phyloP scores from a whole-genome alignment of 2,329 filamentous ascomycete genomes.

The Aspergillus costaricaensis region DNA sequence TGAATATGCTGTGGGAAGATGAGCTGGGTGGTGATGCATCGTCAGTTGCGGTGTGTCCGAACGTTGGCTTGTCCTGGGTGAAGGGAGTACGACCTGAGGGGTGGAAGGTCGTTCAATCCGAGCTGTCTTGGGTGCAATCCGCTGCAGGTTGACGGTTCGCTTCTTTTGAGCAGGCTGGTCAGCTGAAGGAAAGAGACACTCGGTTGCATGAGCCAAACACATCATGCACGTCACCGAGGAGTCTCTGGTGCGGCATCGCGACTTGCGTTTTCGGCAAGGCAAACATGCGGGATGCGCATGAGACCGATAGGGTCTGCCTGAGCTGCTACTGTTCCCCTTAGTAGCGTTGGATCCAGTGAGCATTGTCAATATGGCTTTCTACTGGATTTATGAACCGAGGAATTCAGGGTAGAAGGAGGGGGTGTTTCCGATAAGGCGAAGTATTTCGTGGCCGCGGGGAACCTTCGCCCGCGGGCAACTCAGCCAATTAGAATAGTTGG shows the following conservation, averaged over 20 bases:
- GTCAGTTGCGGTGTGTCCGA: not conserved
- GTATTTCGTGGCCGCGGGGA: not conserved
- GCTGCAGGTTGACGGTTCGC: slow-evolving; percentile 5
- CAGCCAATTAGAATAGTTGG: not conserved
- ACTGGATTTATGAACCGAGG: too few relatives aligned
- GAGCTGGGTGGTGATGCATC: not conserved
- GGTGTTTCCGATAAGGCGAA: not conserved
- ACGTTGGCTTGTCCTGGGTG: not conserved
- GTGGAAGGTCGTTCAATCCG: not conserved
- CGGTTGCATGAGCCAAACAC: slow-evolving; percentile 53
- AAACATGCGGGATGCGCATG: slow-evolving; percentile 57
- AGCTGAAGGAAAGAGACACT: slow-evolving; percentile 49
- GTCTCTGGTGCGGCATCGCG: slow-evolving; percentile 53
- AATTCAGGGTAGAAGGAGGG: not conserved
- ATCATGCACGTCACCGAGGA: slow-evolving; percentile 50
- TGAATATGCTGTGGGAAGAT: not conserved
- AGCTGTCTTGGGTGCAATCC: not conserved
- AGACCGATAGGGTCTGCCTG: slow-evolving; percentile 54
- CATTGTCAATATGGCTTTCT: too few relatives aligned
- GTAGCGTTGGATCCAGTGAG: not conserved
- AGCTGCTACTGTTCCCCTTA: slow-evolving; percentile 12
- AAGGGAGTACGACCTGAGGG: not conserved
- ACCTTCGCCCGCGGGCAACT: not conserved
- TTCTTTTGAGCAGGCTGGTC: slow-evolving; percentile 8
- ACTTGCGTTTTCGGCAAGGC: slow-evolving; percentile 56